phyloP scores from a whole-genome alignment of 345 rosid genomes.

The Populus davidiana region DNA sequence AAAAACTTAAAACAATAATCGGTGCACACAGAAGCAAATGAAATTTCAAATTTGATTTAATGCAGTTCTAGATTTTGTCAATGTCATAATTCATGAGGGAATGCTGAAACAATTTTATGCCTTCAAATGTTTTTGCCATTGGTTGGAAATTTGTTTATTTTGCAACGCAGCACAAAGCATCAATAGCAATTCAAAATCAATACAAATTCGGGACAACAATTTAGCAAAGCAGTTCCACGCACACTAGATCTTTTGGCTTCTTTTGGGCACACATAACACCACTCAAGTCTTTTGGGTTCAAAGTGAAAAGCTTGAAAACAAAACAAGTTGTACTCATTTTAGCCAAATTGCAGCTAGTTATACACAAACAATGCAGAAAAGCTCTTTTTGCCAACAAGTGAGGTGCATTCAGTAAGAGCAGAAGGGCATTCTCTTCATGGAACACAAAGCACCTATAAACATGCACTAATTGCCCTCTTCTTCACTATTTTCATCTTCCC shows the following conservation, averaged over 20 bases:
- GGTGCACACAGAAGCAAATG: background rate
- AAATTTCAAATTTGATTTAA: background rate
- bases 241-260: background rate
- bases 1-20: background rate
- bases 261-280: background rate
- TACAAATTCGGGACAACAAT: background rate
- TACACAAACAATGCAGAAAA: background rate
- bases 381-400: background rate
- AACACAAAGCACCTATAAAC: background rate
- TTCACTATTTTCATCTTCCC: background rate
- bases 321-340: too few species aligned
- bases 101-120: background rate
- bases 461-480: background rate
- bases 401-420: background rate
- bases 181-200: background rate
- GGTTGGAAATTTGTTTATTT: too few species aligned
- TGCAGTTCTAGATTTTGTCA: background rate
- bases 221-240: background rate
- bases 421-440: background rate
- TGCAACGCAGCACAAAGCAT: background rate
- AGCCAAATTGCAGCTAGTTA: background rate
- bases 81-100: background rate
- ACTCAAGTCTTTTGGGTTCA: background rate
- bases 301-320: background rate
- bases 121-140: background rate